Conservation (phyloP, 164 flowering plant species). For the Annona squamosa region DNA sequence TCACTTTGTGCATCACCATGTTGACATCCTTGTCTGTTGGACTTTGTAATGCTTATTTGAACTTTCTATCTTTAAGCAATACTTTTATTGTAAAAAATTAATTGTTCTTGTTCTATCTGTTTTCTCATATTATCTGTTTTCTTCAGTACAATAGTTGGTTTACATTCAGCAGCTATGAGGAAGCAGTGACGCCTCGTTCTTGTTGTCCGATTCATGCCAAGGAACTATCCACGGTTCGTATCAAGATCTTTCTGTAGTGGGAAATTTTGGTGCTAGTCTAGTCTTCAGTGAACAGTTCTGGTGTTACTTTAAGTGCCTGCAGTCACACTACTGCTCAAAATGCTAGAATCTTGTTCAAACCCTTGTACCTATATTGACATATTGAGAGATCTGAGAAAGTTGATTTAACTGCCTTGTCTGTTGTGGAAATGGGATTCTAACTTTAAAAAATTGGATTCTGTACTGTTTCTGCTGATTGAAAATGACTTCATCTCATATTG, state of each 20-base stretch:
- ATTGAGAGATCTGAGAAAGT: too few species aligned
- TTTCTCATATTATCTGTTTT: slow-evolving; percentile 1
- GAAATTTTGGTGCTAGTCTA: background rate
- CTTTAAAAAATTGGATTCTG: too few species aligned
- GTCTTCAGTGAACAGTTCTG: background rate
- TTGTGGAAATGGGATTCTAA: too few species aligned
- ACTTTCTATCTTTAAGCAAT: background rate
- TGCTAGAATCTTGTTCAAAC: too few species aligned
- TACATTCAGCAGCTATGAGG: slow-evolving; percentile 83
- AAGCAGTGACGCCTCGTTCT: slow-evolving; percentile 67
- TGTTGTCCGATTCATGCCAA: slow-evolving; percentile 75
- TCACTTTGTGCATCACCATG: background rate
- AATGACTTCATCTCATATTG: too few species aligned
- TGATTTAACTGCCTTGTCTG: too few species aligned
- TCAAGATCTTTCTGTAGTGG: background rate
- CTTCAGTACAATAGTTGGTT: slow-evolving; percentile 58
- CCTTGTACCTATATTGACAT: too few species aligned
- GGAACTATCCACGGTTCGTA: slow-evolving; percentile 79
- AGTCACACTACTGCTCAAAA: too few species aligned
- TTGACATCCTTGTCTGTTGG: background rate
- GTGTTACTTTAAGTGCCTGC: too few species aligned
- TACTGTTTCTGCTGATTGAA: too few species aligned
- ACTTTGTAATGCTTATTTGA: background rate
- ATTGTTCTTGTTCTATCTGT: background rate
- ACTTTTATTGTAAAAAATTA: background rate